Conservation (phyloP, 495 filamentous ascomycete species). For the Lophium mytilinum region DNA sequence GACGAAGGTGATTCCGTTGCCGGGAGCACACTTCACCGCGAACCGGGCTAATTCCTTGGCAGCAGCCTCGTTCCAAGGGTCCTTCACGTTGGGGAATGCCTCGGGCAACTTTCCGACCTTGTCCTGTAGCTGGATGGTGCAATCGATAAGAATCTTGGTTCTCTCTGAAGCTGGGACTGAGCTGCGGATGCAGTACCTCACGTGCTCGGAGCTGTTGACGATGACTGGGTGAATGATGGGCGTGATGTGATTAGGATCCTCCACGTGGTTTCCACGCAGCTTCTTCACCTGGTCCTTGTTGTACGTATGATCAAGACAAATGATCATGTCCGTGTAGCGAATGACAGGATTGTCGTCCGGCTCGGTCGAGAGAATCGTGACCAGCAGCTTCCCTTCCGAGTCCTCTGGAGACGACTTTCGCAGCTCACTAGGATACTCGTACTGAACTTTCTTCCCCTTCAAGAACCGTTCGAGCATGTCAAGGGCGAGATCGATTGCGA, state of each 20-base stretch:
- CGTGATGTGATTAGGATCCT: neutral
- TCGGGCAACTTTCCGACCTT: slow-evolving; percentile 2
- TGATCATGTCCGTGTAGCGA: slow-evolving; percentile 5
- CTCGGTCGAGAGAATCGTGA: slow-evolving; percentile 8
- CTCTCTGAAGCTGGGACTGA: slow-evolving; percentile 1
- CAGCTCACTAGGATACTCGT: slow-evolving; percentile 5
- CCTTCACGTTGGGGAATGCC: neutral
- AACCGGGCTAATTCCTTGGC: slow-evolving; percentile 10
- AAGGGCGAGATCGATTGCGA: neutral
- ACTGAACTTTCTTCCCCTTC: slow-evolving; percentile 7
- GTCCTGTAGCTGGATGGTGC: slow-evolving; percentile 2
- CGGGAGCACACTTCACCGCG: neutral
- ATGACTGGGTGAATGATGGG: slow-evolving; percentile 16
- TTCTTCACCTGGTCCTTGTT: slow-evolving; percentile 9
- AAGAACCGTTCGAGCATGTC: slow-evolving; percentile 15
- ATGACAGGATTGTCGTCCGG: slow-evolving; percentile 2
- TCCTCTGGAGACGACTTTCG: neutral
- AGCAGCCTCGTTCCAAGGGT: neutral
- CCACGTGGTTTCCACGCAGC: slow-evolving; percentile 1
- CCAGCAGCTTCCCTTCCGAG: slow-evolving; percentile 1
- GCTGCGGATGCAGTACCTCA: slow-evolving; percentile 6
- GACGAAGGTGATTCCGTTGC: neutral
- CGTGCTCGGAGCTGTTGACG: slow-evolving; percentile 9
- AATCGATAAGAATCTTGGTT: slow-evolving; percentile 22
- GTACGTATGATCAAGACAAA: slow-evolving; percentile 11